Percentiles rank a stretch among this genome's conserved stretches.
phyloP scores from a whole-genome alignment of 2,329 filamentous ascomycete genomes.

The Metarhizium brunneum region DNA sequence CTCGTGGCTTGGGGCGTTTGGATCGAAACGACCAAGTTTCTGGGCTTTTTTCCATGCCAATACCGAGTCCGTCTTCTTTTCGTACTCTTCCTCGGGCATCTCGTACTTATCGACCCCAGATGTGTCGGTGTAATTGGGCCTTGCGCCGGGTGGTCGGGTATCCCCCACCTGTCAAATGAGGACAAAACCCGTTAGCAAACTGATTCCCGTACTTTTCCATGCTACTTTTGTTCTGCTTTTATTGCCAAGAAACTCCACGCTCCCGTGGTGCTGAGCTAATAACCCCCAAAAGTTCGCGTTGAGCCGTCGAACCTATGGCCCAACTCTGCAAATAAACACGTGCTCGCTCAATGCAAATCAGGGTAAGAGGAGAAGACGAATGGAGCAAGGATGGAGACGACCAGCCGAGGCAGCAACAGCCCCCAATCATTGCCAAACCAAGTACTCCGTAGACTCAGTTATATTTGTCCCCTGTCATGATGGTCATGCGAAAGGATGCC shows the following conservation, averaged over 20 bases:
- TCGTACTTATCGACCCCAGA: slow-evolving; percentile 81
- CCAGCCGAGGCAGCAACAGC: background rate
- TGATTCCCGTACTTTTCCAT: background rate
- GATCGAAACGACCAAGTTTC: slow-evolving; percentile 93
- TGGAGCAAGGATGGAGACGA: background rate
- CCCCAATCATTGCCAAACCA: background rate
- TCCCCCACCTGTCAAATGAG: slow-evolving; percentile 57
- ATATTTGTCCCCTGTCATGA: background rate
- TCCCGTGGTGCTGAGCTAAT: background rate
- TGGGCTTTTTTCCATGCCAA: slow-evolving; percentile 93
- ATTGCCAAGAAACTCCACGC: background rate
- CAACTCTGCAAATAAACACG: background rate
- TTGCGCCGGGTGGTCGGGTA: slow-evolving; percentile 63
- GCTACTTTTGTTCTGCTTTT: background rate
- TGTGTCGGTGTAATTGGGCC: slow-evolving; percentile 73
- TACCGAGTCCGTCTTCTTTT: slow-evolving; percentile 76
- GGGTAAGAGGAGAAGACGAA: background rate
- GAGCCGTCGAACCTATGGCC: background rate
- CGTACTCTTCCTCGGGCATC: slow-evolving; percentile 80
- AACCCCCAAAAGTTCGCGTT: background rate
- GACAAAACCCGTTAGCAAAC: slow-evolving; percentile 18
- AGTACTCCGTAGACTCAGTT: background rate
- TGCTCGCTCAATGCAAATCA: background rate
- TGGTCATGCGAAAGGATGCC: background rate
- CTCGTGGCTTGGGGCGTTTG: slow-evolving; percentile 65